Evolutionary conservation across 208 protist species (phyloP).

Genomic region (Naegleria fowleri): DNA sequence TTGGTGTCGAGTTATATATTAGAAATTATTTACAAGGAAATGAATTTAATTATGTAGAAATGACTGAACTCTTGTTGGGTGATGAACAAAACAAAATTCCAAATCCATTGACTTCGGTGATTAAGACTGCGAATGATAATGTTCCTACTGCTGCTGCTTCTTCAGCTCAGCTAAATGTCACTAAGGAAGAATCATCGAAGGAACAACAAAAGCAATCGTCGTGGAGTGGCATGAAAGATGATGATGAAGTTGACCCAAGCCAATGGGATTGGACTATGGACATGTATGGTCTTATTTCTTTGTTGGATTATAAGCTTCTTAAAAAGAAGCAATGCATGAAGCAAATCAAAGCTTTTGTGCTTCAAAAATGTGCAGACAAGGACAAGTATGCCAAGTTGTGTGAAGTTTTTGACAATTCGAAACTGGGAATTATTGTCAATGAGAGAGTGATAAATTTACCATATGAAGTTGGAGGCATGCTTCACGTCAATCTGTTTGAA

Average conservation of each 20-base stretch:
- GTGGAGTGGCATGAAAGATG: not conserved
- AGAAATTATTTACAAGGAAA: not conserved
- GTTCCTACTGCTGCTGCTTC: not conserved
- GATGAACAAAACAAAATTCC: conserved; percentile 5
- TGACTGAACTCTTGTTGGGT: not conserved
- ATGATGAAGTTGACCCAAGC: not conserved
- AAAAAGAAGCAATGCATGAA: conserved; percentile 17
- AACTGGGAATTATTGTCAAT: not conserved
- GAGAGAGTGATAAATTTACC: conserved; percentile 29
- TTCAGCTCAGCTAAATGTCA: not conserved
- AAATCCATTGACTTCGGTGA: not conserved
- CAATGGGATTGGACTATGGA: conserved; percentile 7
- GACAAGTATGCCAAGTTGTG: not conserved
- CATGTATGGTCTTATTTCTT: not conserved
- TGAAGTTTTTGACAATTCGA: not conserved
- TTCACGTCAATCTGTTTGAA: not conserved
- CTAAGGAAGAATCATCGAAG: not conserved
- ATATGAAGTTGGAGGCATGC: not conserved
- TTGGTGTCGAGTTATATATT: not conserved
- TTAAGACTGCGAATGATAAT: not conserved
- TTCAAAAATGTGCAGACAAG: conserved; percentile 5
- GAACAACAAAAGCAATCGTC: not conserved
- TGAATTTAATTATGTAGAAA: not conserved
- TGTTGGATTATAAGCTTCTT: not conserved
- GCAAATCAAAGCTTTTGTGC: conserved; percentile 4